Percentiles rank a stretch among this genome's conserved stretches.
Evolutionary conservation across 1,284 basidiomycete genomes (phyloP).

Genomic region (Pisolithus thermaeus): DNA sequence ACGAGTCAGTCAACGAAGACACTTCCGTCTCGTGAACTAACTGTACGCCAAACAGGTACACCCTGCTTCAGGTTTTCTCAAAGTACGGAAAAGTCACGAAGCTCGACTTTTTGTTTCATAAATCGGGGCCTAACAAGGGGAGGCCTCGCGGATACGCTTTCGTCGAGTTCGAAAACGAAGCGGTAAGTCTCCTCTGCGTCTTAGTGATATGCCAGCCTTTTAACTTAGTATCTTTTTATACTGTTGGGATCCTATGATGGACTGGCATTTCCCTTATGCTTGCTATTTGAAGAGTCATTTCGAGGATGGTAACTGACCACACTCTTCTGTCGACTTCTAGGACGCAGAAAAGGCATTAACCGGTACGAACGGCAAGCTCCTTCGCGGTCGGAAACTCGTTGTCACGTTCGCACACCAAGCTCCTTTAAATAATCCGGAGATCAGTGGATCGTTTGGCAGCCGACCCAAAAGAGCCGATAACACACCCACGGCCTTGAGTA

Average conservation of each 20-base stretch:
- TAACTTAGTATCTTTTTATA: constrained; percentile 22
- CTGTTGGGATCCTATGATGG: constrained; percentile 41
- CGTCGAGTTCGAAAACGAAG: constrained; percentile 74
- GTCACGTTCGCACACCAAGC: constrained; percentile 89
- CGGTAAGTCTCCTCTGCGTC: constrained; percentile 53
- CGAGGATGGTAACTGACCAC: constrained; percentile 13
- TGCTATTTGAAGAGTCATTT: constrained; percentile 18
- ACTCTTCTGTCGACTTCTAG: constrained; percentile 37
- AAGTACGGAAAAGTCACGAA: constrained; percentile 90
- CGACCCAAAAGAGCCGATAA: constrained; percentile 20
- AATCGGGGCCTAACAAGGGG: constrained; percentile 81
- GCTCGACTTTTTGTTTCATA: constrained; percentile 94
- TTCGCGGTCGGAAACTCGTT: constrained; percentile 84
- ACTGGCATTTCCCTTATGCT: constrained; percentile 14
- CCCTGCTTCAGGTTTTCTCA: constrained; percentile 83
- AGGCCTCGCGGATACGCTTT: constrained; percentile 96
- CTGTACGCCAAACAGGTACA: constrained; percentile 49
- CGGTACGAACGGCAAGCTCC: constrained; percentile 71
- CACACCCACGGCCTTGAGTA: constrained; percentile 81
- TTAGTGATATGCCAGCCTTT: constrained; percentile 19
- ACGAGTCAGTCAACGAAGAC: constrained; percentile 61
- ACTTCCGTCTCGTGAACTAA: neutral
- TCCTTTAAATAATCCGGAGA: constrained; percentile 40
- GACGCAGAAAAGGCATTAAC: constrained; percentile 80
- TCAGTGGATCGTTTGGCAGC: constrained; percentile 20